Evolutionary conservation across 1,284 basidiomycete genomes (phyloP).

Genomic region (Boletus mariae): DNA sequence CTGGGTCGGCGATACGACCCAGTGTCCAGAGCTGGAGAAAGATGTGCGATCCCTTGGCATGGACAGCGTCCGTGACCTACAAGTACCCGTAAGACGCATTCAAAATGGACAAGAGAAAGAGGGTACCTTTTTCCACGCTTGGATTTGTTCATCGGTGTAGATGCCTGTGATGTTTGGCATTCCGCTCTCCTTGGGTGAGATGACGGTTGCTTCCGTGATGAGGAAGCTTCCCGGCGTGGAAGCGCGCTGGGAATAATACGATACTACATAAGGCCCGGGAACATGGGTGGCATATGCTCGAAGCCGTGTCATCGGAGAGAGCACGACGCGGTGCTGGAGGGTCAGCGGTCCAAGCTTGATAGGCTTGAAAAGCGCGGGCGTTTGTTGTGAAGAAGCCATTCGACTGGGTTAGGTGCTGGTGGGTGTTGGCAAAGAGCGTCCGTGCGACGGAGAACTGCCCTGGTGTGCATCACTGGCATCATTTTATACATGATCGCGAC

Average conservation of each 20-base stretch:
- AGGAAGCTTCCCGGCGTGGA: constrained; percentile 2
- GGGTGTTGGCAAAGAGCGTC: neutral
- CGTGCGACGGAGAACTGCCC: neutral
- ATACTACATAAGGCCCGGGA: constrained; percentile 12
- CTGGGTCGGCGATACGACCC: constrained; percentile 33
- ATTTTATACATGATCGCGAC: neutral
- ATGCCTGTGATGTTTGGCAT: neutral
- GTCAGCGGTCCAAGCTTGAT: constrained; percentile 31
- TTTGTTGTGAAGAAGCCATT: neutral
- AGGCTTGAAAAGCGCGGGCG: constrained; percentile 11
- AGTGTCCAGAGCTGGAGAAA: constrained; percentile 43
- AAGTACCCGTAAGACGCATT: neutral
- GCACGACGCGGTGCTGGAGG: constrained; percentile 32
- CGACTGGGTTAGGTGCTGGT: neutral
- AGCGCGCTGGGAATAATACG: constrained; percentile 20
- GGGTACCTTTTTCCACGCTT: constrained; percentile 1
- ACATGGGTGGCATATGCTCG: constrained; percentile 23
- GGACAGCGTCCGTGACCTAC: constrained; percentile 38
- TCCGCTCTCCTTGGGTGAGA: neutral
- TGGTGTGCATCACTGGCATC: neutral
- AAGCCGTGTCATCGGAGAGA: constrained; percentile 35
- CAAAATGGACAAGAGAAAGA: too few relatives aligned
- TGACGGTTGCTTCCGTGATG: constrained; percentile 1
- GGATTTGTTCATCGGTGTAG: neutral
- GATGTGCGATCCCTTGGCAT: constrained; percentile 39